Conservation (phyloP, 441 rosid species). For the Populus tomentosa region DNA sequence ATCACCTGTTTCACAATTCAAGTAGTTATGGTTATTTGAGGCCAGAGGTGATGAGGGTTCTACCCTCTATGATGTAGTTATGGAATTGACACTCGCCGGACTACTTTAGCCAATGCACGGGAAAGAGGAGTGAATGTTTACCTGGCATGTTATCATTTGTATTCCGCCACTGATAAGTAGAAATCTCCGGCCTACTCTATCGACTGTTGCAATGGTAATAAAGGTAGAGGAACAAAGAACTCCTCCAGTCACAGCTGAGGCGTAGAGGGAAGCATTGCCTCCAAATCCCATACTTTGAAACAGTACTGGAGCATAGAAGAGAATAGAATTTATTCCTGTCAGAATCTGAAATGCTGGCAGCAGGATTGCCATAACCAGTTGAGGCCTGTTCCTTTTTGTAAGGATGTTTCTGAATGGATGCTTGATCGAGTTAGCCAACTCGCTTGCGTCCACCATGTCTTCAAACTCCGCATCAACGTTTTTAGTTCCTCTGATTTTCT, state of each 20-base stretch:
- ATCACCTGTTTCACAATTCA: conserved; percentile 35
- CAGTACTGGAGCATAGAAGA: conserved; percentile 90
- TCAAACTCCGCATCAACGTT: conserved; percentile 70
- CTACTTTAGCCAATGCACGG: not conserved
- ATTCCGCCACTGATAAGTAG: conserved; percentile 82
- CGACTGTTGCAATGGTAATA: conserved; percentile 72
- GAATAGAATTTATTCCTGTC: conserved; percentile 90
- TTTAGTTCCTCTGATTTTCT: conserved; percentile 64
- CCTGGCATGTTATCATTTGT: conserved; percentile 78
- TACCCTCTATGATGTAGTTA: too few relatives aligned
- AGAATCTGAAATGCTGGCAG: conserved; percentile 86
- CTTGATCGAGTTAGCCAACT: conserved; percentile 68
- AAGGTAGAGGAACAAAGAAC: conserved; percentile 72
- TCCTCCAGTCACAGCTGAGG: conserved; percentile 86
- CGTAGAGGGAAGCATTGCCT: conserved; percentile 63
- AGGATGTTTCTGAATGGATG: conserved; percentile 82
- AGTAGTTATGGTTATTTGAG: not conserved
- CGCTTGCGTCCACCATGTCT: conserved; percentile 80
- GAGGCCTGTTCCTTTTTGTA: conserved; percentile 62
- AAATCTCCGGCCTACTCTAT: conserved; percentile 64
- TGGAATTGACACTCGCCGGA: too few relatives aligned
- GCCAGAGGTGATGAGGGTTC: not conserved
- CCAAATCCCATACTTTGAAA: conserved; percentile 83
- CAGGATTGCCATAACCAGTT: conserved; percentile 67
- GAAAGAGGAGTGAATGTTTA: conserved; percentile 16